Percentiles rank a stretch among this genome's conserved stretches.
These are phyloP conservation scores for Pseudohyphozyma bogoriensis DNA, from an alignment of 768 basidiomycete genomes.

Conservation along the genomic window DNA sequence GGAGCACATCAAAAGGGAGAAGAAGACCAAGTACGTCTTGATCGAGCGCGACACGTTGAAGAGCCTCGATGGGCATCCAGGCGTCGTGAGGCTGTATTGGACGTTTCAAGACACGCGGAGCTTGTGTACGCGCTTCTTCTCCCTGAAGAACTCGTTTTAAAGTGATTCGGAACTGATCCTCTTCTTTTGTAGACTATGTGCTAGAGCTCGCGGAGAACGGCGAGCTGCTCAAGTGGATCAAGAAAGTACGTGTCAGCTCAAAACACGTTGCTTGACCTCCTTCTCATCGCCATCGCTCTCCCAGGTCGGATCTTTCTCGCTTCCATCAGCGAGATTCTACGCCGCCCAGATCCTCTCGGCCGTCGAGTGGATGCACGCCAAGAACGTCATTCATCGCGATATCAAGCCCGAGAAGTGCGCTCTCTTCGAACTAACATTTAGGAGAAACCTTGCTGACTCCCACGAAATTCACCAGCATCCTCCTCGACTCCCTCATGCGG, in stretches of 20 bases:
- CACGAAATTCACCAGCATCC: conserved; percentile 73
- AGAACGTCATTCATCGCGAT: conserved; percentile 76
- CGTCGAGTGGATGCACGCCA: conserved; percentile 78
- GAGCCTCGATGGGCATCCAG: conserved; percentile 53
- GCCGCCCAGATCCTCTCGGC: conserved; percentile 83
- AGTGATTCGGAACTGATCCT: background rate
- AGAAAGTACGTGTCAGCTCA: conserved; percentile 32
- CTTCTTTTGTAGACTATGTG: conserved; percentile 38
- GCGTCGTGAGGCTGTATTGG: conserved; percentile 68
- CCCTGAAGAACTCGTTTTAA: too few species aligned
- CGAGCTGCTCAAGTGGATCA: conserved; percentile 40
- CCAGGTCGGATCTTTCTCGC: conserved; percentile 70
- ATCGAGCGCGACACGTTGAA: conserved; percentile 67
- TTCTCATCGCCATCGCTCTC: background rate
- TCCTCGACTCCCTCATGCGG: conserved; percentile 75
- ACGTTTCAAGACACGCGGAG: conserved; percentile 77
- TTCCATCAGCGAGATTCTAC: conserved; percentile 68
- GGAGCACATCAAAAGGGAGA: conserved; percentile 61
- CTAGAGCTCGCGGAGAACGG: conserved; percentile 43
- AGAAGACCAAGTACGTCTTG: conserved; percentile 64
- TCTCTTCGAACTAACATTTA: background rate
- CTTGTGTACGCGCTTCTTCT: conserved; percentile 54
- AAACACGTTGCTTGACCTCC: too few species aligned
- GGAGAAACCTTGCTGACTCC: background rate
- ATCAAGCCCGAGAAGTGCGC: conserved; percentile 44